Evolutionary conservation across 176 grass and related monocot species (phyloP), one percentile per base, ranked within the genome.

Genomic region (Tillandsia fasciculata): DNA sequence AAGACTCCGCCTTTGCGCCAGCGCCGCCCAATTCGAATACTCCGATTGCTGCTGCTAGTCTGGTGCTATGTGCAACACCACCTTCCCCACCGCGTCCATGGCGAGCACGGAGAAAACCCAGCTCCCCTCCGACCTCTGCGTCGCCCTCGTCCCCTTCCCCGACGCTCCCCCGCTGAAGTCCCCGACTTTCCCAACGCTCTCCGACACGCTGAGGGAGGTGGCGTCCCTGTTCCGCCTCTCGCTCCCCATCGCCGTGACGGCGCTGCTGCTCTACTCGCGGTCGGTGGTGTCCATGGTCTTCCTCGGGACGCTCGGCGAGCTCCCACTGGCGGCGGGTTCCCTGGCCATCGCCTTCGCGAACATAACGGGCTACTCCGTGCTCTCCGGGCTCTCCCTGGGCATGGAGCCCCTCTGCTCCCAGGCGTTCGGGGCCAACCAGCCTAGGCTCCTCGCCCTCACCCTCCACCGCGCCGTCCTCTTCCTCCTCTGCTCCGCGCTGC

Each of bases 341-440:
- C 84, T 99, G 9, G 89, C 94, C 70, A 66, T 99, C 58, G 89
- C 86, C 65, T 99, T 93, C 63, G 89, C 87, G 67, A 99, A 99
- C 84, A 99, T 99, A 80, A 86, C 89, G 23, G 94, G 94, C 8
- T 93, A 99, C 82, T 99, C 94, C 0, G 89, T 99, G 58, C 85
- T 99, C 48, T 92, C 86, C 1, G 94, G 94, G 0, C 75, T 99
- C 3, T 93, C 94, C 2, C 89, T 99, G 49, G 94, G 94, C 65
- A 99, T 99, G 89, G 94, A 99, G 51, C 89, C 94, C 3, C 89
- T 99, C 20, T 99, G 94, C 74, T 90, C 94, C 0, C 94, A 99
- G 74, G 80, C 94, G 48, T 93, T 99, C 64, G 94, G 94, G 9
- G 89, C 94, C 9, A 88, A 90, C 9, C 84, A 90, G 63, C 82